Conservation (phyloP, 371 early-diverging fungal species). For the Circinella umbellata region DNA sequence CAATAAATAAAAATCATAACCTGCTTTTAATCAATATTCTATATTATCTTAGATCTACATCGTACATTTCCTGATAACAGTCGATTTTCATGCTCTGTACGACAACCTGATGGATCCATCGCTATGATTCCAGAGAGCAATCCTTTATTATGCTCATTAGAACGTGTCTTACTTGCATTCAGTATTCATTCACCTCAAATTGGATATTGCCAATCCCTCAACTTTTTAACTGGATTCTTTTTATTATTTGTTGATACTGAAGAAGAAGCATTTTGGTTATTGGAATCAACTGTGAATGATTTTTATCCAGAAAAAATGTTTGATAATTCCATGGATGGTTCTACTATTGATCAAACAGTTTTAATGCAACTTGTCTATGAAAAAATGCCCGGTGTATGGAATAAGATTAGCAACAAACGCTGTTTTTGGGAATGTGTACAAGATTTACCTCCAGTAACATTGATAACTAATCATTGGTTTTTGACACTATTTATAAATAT, state of each 20-base stretch:
- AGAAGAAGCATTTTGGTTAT: constrained; percentile 85
- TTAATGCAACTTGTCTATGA: constrained; percentile 67
- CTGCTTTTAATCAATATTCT: no score
- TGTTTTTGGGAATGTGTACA: constrained; percentile 59
- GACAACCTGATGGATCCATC: neutral
- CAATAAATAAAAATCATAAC: no score
- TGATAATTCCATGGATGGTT: constrained; percentile 78
- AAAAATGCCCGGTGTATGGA: constrained; percentile 60
- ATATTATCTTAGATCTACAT: constrained; percentile 59
- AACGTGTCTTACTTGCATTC: constrained; percentile 77
- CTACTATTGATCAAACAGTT: constrained; percentile 82
- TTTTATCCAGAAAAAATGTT: constrained; percentile 79
- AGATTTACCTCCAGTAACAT: constrained; percentile 69
- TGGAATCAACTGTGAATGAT: constrained; percentile 73
- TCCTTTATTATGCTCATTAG: constrained; percentile 60
- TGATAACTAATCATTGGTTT: constrained; percentile 84
- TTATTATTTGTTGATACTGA: constrained; percentile 71
- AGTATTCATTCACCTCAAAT: constrained; percentile 60
- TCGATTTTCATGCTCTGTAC: constrained; percentile 57
- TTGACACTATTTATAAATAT: constrained; percentile 76
- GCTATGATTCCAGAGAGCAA: constrained; percentile 37
- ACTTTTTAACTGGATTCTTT: constrained; percentile 81
- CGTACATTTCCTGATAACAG: constrained; percentile 84
- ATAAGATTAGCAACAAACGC: constrained; percentile 47
- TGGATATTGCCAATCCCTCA: constrained; percentile 88